Base-by-base conservation (phyloP, 192 early-diverging fungal species). In the Podila epigama region DNA sequence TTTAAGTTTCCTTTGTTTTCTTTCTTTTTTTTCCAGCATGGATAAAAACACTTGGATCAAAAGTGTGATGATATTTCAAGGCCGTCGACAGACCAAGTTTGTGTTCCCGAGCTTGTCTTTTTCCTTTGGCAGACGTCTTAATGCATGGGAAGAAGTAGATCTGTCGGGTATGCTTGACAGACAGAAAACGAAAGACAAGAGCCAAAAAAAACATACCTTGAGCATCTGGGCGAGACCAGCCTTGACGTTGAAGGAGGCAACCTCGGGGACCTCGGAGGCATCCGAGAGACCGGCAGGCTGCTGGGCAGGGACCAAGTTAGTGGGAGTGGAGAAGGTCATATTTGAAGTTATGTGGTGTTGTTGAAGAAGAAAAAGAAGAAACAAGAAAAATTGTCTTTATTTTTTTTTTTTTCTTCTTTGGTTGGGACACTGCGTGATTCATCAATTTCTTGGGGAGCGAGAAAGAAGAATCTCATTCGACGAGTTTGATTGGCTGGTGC, bases 201-300 rank as follows among this genome's bases (percentile, higher is more conserved):
- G 37, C 7, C 27, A 36, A 22, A 48, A 48, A 22, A 4, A 44
- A 41, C 15, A 20, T 81, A 94, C 94, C 92, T 98, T 99, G 77
- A 99, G 89, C 91, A 94, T 96, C 89, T 98, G 95, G 29, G 97
- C 97, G 60, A 99, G 90, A 55, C 96, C 96, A 60, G 94, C 90
- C 88, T 99, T 97, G 83, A 97, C 90, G 60, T 87, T 89, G 86
- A 95, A 96, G 25, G 87, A 66, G 27, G 70, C 82, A n/a, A 81
- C 75, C 33, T 69, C 59, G 40, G 83, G 57, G 40, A 63, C 79
- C 57, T 70, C 82, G 32, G 60, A 68, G 34, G 58, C 54, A 33
- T 63, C 50, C 35, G 73, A 75, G 58, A 66, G 63, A 25, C n/a
- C 50, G 42, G 69, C 40, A 34, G 44, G 64, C 69, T n/a, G n/a